These are phyloP conservation scores for Nothophaeocryptopus gaeumannii DNA, from an alignment of 2,329 filamentous ascomycete genomes.

Conservation along the genomic window DNA sequence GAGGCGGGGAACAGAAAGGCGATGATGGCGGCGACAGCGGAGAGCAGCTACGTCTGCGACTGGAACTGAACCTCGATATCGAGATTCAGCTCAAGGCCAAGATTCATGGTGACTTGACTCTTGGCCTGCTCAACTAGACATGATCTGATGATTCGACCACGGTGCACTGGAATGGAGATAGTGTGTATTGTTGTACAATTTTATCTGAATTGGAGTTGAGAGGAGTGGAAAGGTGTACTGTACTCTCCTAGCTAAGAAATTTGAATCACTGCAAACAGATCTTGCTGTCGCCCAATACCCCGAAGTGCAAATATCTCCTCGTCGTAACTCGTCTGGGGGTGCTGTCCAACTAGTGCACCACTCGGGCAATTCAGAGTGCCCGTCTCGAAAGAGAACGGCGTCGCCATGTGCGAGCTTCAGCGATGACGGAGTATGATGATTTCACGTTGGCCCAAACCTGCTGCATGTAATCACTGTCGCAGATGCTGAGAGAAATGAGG, in stretches of 20 bases:
- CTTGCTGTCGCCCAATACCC: neutral
- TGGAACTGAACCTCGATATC: conserved; percentile 62
- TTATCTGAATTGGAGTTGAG: neutral
- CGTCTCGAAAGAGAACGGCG: too few species aligned
- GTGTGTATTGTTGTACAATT: neutral
- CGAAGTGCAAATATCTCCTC: too few species aligned
- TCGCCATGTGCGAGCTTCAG: too few species aligned
- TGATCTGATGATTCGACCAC: neutral
- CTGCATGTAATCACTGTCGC: too few species aligned
- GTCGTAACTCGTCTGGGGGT: too few species aligned
- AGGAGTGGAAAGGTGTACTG: conserved; percentile 4
- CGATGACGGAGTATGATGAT: too few species aligned
- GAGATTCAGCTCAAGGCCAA: conserved; percentile 64
- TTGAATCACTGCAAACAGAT: too few species aligned
- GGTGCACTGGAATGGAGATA: neutral
- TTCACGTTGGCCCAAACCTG: too few species aligned
- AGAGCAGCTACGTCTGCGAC: conserved; percentile 54
- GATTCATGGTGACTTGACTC: conserved; percentile 62
- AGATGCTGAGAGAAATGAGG: too few species aligned
- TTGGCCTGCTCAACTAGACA: conserved; percentile 47
- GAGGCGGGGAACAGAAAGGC: conserved; percentile 33
- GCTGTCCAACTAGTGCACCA: too few species aligned
- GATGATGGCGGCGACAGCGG: conserved; percentile 39
- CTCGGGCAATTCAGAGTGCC: too few species aligned
- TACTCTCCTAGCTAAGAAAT: conserved; percentile 1